Base-by-base conservation (phyloP, 164 flowering plant species). In the Tetrastigma voinierianum region DNA sequence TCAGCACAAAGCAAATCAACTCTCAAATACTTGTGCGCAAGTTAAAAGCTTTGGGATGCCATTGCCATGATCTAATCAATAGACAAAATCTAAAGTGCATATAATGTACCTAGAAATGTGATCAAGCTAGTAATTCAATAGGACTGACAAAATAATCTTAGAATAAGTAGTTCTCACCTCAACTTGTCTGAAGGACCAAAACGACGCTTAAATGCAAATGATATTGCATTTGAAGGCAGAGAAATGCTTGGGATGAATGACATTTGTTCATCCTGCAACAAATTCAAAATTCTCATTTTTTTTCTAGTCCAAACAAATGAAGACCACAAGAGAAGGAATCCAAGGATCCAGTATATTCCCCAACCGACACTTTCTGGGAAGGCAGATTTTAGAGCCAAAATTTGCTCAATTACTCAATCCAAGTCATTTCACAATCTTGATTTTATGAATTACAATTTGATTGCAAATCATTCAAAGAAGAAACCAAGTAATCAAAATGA, bases 181-280 rank as follows among this genome's bases (percentile, higher is more conserved):
- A 90, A 75, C 75, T 95, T 95, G 77, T 90, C 90, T 25, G 86
- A 82, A 72, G 90, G 90, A 77, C 83, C 59, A 55, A 89, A 84
- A 21, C 81, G 82, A 9, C 99, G 94, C 81, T 95, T 95, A 77
- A 95, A 93, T 19, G 96, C 98, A 79, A 91, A 81, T n/a, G 97
- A 86, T 8, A 85, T 2, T 9, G 81, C 82, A 84, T 95, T 92
- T 51, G 93, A 89, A 64, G 98, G 99, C 70, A 95, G 67, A 40
- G 89, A 87, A 73, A 95, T 70, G 76, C 81, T 81, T 60, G 99
- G 98, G 67, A 87, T 88, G 70, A 95, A 76, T 25, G 99, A 20
- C 85, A 93, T 61, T 71, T 87, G 84, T 61, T 83, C 90, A 78
- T 95, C 99, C 99, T 95, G 83, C 64, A 78, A 68, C 46, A 59